Conservation (phyloP, 2,329 filamentous ascomycete genomes). For the Monilinia fructicola region DNA sequence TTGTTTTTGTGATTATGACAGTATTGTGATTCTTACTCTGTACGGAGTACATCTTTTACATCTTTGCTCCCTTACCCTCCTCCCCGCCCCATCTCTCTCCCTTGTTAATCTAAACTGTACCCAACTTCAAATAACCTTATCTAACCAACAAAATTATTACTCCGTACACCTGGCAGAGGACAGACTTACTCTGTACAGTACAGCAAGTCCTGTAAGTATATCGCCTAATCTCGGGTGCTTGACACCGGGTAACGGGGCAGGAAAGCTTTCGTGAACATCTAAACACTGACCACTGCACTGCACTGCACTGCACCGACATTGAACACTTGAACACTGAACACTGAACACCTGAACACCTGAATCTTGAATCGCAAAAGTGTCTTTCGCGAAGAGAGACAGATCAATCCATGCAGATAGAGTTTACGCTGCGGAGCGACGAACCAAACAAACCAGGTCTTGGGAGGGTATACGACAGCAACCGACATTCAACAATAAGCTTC, state of each 20-base stretch:
- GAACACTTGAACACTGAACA: not conserved
- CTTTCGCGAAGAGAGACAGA: not conserved
- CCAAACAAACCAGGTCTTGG: conserved; percentile 6
- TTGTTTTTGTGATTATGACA: too few species aligned
- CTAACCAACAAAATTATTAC: too few species aligned
- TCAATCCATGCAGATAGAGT: not conserved
- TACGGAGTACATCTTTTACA: too few species aligned
- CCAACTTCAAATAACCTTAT: not conserved
- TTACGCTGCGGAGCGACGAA: not conserved
- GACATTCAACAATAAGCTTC: conserved; percentile 5
- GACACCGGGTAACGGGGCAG: conserved; percentile 21
- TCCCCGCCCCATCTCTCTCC: too few species aligned
- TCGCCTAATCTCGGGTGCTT: conserved; percentile 19
- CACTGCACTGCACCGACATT: not conserved
- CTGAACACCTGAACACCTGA: not conserved
- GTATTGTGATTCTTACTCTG: too few species aligned
- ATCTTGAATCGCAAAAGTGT: conserved; percentile 10
- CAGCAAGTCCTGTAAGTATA: not conserved
- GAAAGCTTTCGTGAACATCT: conserved; percentile 13
- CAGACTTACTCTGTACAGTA: too few species aligned
- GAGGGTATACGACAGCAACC: conserved; percentile 16
- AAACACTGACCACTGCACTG: not conserved
- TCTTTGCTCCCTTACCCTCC: too few species aligned
- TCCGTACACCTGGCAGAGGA: too few species aligned
- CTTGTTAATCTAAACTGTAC: too few species aligned